Percentiles rank a stretch among this genome's conserved stretches.
Evolutionary conservation across 169 alveolate genomes (phyloP).

Genomic region (Cryptosporidium ubiquitum): DNA sequence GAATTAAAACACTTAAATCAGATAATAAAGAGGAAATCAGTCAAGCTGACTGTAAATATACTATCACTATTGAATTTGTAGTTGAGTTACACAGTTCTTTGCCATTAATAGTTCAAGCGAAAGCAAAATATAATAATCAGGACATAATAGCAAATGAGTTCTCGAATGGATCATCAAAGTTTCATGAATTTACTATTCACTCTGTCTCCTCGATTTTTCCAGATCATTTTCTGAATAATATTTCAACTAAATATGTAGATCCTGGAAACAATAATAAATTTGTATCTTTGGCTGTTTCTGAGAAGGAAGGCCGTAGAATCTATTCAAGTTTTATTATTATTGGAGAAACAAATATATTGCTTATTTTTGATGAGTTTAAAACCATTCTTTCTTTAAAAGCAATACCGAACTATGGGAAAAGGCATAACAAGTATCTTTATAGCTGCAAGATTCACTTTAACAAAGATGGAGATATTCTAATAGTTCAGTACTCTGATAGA

Average conservation of each 20-base stretch:
- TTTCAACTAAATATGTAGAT: not conserved
- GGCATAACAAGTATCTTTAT: conserved; percentile 22
- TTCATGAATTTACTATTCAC: not conserved
- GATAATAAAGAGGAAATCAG: not conserved
- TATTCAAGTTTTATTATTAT: not conserved
- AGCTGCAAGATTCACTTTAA: conserved; percentile 4
- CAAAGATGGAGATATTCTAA: conserved; percentile 37
- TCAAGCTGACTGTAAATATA: not conserved
- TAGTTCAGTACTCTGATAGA: conserved; percentile 38
- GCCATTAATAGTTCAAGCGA: not conserved
- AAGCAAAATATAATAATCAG: not conserved
- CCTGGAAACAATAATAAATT: not conserved
- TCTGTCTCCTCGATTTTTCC: not conserved
- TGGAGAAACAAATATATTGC: not conserved
- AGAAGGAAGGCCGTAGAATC: not conserved
- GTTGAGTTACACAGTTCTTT: not conserved
- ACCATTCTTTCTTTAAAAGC: not conserved
- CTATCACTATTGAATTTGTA: not conserved
- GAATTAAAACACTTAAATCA: not conserved
- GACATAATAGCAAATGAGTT: too few species aligned
- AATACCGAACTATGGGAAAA: conserved; percentile 24
- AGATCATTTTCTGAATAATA: not conserved
- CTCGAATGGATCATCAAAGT: not conserved
- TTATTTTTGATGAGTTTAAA: conserved; percentile 9
- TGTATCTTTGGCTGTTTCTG: not conserved